A percentile compares a stretch with the other conserved stretches of the same genome.
phyloP scores from a whole-genome alignment of 495 filamentous ascomycete genomes.

The Apiosordaria backusii region DNA sequence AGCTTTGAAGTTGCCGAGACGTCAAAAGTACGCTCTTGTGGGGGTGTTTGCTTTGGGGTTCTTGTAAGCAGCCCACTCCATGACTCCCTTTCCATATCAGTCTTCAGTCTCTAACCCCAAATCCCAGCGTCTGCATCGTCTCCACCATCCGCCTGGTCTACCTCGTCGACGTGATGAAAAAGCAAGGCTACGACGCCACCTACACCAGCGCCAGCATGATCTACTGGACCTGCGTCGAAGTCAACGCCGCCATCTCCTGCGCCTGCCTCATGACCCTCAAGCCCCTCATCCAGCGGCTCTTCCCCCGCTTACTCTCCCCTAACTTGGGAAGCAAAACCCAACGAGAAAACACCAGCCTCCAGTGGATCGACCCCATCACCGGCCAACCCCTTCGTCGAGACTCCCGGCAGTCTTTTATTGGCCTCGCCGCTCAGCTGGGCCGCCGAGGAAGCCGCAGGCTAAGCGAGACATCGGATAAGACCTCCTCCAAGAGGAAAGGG shows the following conservation, averaged over 20 bases:
- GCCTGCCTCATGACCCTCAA: conserved; percentile 34
- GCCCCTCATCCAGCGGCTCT: conserved; percentile 27
- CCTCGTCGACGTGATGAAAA: conserved; percentile 18
- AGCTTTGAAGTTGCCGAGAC: conserved; percentile 24
- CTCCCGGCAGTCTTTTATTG: not conserved
- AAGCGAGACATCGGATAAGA: not conserved
- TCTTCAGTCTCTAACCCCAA: not conserved
- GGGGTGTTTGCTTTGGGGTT: conserved; percentile 32
- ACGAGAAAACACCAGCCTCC: conserved; percentile 9
- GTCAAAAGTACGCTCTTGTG: conserved; percentile 29
- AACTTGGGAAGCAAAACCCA: conserved; percentile 7
- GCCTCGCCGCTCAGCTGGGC: not conserved
- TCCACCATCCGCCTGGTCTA: conserved; percentile 26
- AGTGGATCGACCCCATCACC: conserved; percentile 27
- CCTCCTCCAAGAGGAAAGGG: not conserved
- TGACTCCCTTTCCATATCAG: no score
- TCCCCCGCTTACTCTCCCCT: conserved; percentile 22
- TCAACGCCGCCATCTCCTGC: conserved; percentile 30
- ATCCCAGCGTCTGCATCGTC: conserved; percentile 29
- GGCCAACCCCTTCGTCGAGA: not conserved
- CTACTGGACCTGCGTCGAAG: conserved; percentile 30
- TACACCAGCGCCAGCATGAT: conserved; percentile 29
- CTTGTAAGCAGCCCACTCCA: conserved; percentile 16
- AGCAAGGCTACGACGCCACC: conserved; percentile 17
- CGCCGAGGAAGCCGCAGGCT: not conserved